A percentile compares a stretch with the other conserved stretches of the same genome.
phyloP scores from a whole-genome alignment of 2,329 filamentous ascomycete genomes.

The Ophiostoma novo-ulmi region DNA sequence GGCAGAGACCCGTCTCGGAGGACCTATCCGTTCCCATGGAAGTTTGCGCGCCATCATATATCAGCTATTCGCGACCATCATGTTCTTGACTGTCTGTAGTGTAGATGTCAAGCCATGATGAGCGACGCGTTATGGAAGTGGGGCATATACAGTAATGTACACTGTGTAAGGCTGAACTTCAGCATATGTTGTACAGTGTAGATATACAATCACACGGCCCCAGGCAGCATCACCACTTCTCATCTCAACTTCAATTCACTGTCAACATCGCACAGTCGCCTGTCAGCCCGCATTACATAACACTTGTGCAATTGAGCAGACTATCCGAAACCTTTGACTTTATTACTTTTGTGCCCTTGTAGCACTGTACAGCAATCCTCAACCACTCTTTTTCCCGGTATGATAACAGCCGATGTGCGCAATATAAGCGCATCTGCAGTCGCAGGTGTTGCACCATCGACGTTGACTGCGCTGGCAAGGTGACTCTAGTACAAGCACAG shows the following conservation, averaged over 20 bases:
- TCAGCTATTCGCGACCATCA: background rate
- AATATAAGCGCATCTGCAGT: background rate
- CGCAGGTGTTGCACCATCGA: background rate
- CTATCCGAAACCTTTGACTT: background rate
- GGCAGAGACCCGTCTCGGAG: background rate
- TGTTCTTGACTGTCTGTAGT: background rate
- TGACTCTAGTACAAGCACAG: slow-evolving; percentile 1
- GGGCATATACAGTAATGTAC: background rate
- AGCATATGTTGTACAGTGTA: background rate
- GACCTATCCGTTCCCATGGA: slow-evolving; percentile 25
- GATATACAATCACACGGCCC: background rate
- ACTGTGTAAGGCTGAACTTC: background rate
- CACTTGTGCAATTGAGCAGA: background rate
- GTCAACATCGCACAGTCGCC: slow-evolving; percentile 1
- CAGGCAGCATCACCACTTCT: background rate
- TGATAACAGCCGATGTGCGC: background rate
- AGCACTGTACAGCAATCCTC: background rate
- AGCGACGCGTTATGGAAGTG: background rate
- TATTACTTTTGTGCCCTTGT: background rate
- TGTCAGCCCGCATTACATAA: background rate
- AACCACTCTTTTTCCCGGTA: background rate
- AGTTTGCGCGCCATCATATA: slow-evolving; percentile 28
- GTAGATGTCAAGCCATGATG: background rate
- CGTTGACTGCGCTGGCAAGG: slow-evolving; percentile 3
- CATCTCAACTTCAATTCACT: background rate